Base-by-base conservation (phyloP, 371 early-diverging fungal genomes). In the Mucor saturninus region DNA sequence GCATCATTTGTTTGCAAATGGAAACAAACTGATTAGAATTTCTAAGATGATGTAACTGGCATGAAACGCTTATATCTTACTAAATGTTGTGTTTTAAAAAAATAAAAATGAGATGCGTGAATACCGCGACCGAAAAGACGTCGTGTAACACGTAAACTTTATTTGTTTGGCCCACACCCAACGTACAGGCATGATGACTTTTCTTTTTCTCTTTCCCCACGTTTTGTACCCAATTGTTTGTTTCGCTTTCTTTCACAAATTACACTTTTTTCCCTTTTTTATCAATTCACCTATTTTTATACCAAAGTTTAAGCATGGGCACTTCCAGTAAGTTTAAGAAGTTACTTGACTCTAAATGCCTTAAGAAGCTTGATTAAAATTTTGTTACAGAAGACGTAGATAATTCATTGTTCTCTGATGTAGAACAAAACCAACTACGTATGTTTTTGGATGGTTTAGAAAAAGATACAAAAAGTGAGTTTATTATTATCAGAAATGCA, bases 371-470 rank as follows among this genome's bases (percentile, higher is more conserved):
- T 21, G 21, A 21, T 1, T 21, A 21, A 21, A 13, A 13, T 10
- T 42, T 13, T 42, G 42, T 42, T 13, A 10, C 10, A 42, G n/a
- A 42, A 42, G 42, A 42, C 11, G 10, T 11, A 42, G 56, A 57
- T 29, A 37, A 52, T 43, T 50, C 61, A 10, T 43, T 68, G 3
- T 68, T 68, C 61, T 59, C 69, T 52, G 56, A 60, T 10, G 26
- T 50, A 11, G 69, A 68, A 9, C 64, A 64, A 32, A 43, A 60
- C 8, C 57, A 40, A 11, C 42, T 68, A 21, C 49, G 56, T 10
- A 39, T 42, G 28, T 68, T 68, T 56, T 48, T 68, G 31, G 61
- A 68, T 52, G 64, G 49, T 8, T 39, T 67, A 30, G 57, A 67
- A 38, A 30, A 52, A 35, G 54, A 61, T 10, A 60, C 3, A 40